A percentile compares a stretch with the other conserved stretches of the same genome.
These are phyloP conservation scores for Hapsidospora chrysogenum DNA, from an alignment of 495 filamentous ascomycete species.

Conservation along the genomic window DNA sequence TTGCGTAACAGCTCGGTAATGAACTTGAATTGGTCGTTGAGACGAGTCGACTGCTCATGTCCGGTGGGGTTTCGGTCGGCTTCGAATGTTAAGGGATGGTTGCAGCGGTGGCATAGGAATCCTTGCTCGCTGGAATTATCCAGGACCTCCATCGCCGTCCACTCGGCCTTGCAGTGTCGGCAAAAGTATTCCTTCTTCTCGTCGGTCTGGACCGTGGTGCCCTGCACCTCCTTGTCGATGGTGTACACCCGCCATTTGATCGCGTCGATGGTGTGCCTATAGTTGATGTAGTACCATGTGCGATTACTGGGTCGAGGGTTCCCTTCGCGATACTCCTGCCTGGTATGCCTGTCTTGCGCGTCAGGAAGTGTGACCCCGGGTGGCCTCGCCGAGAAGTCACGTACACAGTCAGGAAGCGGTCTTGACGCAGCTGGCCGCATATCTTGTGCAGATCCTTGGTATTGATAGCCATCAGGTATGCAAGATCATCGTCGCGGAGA, in stretches of 20 bases:
- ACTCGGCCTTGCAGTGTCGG: constrained; percentile 59
- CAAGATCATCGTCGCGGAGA: constrained; percentile 74
- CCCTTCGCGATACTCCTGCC: constrained; percentile 18
- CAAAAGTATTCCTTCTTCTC: constrained; percentile 89
- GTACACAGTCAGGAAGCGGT: constrained; percentile 70
- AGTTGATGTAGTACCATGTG: constrained; percentile 94
- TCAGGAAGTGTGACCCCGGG: no score
- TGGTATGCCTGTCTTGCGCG: constrained; percentile 55
- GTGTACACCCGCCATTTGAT: constrained; percentile 88
- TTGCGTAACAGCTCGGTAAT: constrained; percentile 73
- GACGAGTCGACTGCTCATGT: constrained; percentile 75
- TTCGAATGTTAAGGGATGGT: constrained; percentile 48
- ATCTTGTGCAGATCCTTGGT: constrained; percentile 79
- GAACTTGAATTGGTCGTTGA: constrained; percentile 74
- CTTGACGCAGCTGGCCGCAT: constrained; percentile 66
- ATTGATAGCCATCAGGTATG: constrained; percentile 69
- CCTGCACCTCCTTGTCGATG: constrained; percentile 69
- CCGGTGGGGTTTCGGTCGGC: constrained; percentile 45
- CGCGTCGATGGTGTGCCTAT: constrained; percentile 83
- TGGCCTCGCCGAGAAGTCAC: no score
- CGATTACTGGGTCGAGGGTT: constrained; percentile 10
- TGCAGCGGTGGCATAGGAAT: constrained; percentile 75
- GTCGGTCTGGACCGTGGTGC: constrained; percentile 55
- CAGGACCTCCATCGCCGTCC: constrained; percentile 73
- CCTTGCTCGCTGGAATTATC: constrained; percentile 48